These are phyloP conservation scores for Citrullus mucosospermus DNA, from an alignment of 306 rosid genomes.

Conservation along the genomic window DNA sequence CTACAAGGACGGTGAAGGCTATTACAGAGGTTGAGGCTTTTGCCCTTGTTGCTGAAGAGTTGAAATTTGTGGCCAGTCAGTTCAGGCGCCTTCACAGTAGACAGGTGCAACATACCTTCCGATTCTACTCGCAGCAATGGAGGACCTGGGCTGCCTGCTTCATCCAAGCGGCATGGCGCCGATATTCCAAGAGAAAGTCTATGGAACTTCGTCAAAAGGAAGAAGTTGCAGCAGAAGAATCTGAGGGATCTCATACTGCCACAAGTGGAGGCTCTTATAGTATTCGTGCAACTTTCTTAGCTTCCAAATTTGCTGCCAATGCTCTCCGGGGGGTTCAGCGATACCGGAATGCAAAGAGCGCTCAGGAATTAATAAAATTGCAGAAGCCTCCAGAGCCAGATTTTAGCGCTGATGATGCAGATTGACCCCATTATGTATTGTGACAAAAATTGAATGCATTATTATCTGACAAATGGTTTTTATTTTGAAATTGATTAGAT, in stretches of 20 bases:
- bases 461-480: background rate
- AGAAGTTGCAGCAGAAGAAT: constrained; percentile 34
- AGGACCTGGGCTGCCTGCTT: constrained; percentile 99
- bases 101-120: constrained; percentile 97
- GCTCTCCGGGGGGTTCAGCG: constrained; percentile 92
- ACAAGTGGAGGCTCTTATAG: constrained; percentile 53
- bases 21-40: constrained; percentile 86
- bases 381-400: constrained; percentile 99
- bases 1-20: constrained; percentile 82
- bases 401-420: constrained; percentile 74
- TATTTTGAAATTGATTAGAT: background rate
- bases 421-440: constrained; percentile 16
- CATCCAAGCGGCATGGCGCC: constrained; percentile 99
- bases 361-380: constrained; percentile 68
- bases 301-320: constrained; percentile 80
- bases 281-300: constrained; percentile 79
- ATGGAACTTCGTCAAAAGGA: constrained; percentile 75
- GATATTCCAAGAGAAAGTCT: constrained; percentile 68
- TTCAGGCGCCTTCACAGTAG: constrained; percentile 97
- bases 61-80: constrained; percentile 92
- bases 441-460: background rate
- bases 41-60: constrained; percentile 80
- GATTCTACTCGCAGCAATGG: constrained; percentile 97
- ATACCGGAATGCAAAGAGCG: constrained; percentile 61
- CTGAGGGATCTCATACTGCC: constrained; percentile 29